These are phyloP conservation scores for Nicotiana tabacum DNA, from an alignment of 257 asterid species.

Conservation along the genomic window DNA sequence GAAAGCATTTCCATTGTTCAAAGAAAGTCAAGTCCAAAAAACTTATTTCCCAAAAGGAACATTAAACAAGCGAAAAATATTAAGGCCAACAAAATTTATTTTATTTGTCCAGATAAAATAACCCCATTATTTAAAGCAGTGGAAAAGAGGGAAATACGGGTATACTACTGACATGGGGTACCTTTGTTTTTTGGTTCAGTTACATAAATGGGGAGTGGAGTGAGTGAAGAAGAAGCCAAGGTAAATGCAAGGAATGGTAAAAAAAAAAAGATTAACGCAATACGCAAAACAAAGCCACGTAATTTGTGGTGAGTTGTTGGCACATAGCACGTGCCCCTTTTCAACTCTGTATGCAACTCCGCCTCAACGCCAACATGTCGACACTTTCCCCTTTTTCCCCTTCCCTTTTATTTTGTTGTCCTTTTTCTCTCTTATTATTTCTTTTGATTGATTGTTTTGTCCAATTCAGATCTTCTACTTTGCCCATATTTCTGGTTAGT, in stretches of 20 bases:
- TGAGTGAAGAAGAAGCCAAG: background rate
- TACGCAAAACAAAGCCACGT: background rate
- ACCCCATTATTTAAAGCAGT: background rate
- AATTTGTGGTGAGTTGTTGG: too few relatives aligned
- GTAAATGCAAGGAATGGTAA: background rate
- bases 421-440: background rate
- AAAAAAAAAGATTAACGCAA: background rate
- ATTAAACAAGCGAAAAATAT: too few relatives aligned
- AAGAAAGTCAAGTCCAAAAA: too few relatives aligned
- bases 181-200: background rate
- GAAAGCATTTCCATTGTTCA: too few relatives aligned
- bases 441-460: background rate
- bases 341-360: background rate
- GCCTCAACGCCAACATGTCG: background rate
- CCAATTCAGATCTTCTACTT: slow-evolving; percentile 1
- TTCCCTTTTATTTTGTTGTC: background rate
- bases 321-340: background rate
- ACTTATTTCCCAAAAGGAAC: too few relatives aligned
- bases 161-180: background rate
- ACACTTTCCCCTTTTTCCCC: background rate
- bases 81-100: too few relatives aligned
- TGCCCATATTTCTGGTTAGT: background rate
- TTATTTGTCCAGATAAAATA: too few relatives aligned
- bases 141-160: background rate
- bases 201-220: background rate